phyloP scores from a whole-genome alignment of 108 stramenopile genomes.

The Seminavis robusta region DNA sequence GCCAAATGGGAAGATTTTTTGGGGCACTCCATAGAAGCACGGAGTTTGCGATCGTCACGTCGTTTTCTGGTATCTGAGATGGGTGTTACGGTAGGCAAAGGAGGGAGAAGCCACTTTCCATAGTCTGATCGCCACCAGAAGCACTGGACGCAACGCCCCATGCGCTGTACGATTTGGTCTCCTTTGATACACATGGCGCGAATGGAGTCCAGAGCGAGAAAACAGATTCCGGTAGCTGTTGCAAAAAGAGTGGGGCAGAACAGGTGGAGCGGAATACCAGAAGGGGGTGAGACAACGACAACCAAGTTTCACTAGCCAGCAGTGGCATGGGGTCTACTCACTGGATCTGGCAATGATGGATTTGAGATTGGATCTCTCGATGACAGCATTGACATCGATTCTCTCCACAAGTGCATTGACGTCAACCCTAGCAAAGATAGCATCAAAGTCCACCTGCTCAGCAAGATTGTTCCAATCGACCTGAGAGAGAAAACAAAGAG shows the following conservation, averaged over 20 bases:
- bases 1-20: neutral
- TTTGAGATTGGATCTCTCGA: constrained; percentile 1
- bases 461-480: too few relatives aligned
- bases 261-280: too few relatives aligned
- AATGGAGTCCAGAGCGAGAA: neutral
- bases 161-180: neutral
- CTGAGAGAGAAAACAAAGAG: too few relatives aligned
- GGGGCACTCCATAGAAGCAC: neutral
- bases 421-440: neutral
- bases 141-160: neutral
- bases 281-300: neutral
- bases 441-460: neutral
- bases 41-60: neutral
- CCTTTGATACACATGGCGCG: neutral
- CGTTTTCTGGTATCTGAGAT: neutral
- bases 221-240: neutral
- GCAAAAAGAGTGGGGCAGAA: too few relatives aligned
- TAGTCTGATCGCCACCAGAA: neutral
- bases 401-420: neutral
- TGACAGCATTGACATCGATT: neutral
- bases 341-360: neutral
- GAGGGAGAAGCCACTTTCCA: neutral
- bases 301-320: too few relatives aligned
- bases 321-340: neutral
- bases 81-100: too few relatives aligned